Evolutionary conservation across 495 filamentous ascomycete genomes (phyloP).

Genomic region (Daldinia caldariorum): DNA sequence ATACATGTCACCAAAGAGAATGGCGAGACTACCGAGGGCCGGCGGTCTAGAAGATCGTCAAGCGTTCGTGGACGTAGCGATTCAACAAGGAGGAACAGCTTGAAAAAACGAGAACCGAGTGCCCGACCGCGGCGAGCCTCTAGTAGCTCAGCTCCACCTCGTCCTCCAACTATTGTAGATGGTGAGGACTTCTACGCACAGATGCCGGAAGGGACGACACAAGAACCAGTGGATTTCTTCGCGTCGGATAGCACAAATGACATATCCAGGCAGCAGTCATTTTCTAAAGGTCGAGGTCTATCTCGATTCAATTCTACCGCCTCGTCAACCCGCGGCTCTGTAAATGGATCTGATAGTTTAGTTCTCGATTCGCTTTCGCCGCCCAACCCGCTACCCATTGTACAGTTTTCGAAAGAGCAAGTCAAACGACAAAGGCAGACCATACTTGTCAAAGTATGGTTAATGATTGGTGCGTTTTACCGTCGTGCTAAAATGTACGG

Average conservation of each 20-base stretch:
- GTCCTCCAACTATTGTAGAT: conserved; percentile 48
- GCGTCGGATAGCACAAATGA: conserved; percentile 46
- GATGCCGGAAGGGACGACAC: conserved; percentile 43
- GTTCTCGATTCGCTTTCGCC: conserved; percentile 43
- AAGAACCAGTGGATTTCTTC: conserved; percentile 50
- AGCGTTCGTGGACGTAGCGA: conserved; percentile 53
- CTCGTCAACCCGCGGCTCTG: conserved; percentile 40
- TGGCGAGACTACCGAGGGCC: conserved; percentile 44
- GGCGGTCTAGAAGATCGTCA: conserved; percentile 49
- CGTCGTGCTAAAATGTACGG: conserved; percentile 79
- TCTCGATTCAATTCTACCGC: conserved; percentile 47
- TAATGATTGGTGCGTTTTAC: conserved; percentile 88
- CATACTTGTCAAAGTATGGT: conserved; percentile 82
- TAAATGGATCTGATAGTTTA: conserved; percentile 33
- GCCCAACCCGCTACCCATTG: conserved; percentile 54
- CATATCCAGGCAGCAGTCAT: conserved; percentile 42
- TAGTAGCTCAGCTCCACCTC: conserved; percentile 47
- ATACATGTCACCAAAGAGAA: conserved; percentile 55
- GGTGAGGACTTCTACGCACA: conserved; percentile 54
- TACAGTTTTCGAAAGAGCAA: conserved; percentile 62
- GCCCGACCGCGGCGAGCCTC: conserved; percentile 51
- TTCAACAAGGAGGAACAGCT: conserved; percentile 53
- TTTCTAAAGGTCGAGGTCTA: conserved; percentile 47
- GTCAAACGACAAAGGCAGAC: conserved; percentile 66
- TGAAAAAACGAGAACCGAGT: conserved; percentile 58